Percentiles rank a stretch among this genome's conserved stretches.
Evolutionary conservation across 1,284 basidiomycete genomes (phyloP).

Genomic region (Kalmanozyma brasiliensis): DNA sequence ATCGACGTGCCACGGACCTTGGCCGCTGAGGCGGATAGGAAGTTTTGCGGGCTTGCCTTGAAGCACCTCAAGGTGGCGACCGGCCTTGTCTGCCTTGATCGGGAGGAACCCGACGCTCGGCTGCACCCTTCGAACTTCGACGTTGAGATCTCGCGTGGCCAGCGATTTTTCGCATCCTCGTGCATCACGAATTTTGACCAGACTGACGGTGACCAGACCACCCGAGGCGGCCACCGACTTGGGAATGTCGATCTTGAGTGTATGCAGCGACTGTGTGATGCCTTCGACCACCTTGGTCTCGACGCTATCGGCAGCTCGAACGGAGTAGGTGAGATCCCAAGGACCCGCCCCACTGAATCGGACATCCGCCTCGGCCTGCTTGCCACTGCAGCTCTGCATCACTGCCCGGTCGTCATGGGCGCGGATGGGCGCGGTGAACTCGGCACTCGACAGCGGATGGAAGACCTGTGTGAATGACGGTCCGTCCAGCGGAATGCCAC

Average conservation of each 20-base stretch:
- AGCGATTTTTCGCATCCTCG: constrained; percentile 86
- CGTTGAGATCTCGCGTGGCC: constrained; percentile 80
- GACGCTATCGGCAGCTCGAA: constrained; percentile 41
- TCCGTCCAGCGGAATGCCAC: constrained; percentile 70
- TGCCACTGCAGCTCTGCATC: constrained; percentile 64
- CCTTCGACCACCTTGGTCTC: constrained; percentile 52
- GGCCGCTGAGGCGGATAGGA: constrained; percentile 66
- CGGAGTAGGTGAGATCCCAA: constrained; percentile 61
- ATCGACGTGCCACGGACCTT: constrained; percentile 73
- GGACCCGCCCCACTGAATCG: constrained; percentile 60
- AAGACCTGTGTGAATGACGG: constrained; percentile 62
- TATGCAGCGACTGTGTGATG: constrained; percentile 58
- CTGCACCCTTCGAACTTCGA: constrained; percentile 87
- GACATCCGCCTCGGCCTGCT: constrained; percentile 58
- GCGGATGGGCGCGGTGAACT: constrained; percentile 53
- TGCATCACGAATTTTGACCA: constrained; percentile 85
- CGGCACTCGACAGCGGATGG: constrained; percentile 63
- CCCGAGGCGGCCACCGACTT: constrained; percentile 75
- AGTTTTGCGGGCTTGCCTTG: constrained; percentile 76
- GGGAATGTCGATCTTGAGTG: constrained; percentile 67
- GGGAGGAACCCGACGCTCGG: constrained; percentile 85
- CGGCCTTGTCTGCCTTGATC: constrained; percentile 68
- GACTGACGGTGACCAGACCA: constrained; percentile 81
- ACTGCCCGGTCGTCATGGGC: constrained; percentile 45
- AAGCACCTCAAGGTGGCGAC: constrained; percentile 74